Conservation (phyloP, 805 yeast species). For the Saturnispora zaruensis region DNA sequence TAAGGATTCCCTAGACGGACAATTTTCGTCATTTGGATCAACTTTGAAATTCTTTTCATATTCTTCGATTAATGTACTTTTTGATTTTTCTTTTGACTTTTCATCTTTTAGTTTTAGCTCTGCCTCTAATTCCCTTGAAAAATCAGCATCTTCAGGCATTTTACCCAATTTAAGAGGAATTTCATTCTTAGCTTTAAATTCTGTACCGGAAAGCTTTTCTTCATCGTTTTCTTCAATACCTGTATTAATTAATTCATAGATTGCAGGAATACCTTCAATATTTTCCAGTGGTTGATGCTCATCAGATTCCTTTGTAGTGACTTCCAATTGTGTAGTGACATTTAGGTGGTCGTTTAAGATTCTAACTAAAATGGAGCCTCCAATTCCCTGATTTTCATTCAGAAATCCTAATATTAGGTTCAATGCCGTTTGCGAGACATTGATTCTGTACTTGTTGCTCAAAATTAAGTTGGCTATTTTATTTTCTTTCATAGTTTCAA, state of each 20-base stretch:
- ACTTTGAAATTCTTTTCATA: slow-evolving; percentile 50
- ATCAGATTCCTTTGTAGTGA: slow-evolving; percentile 38
- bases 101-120: slow-evolving; percentile 77
- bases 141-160: slow-evolving; percentile 80
- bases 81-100: slow-evolving; percentile 22
- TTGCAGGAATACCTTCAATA: slow-evolving; percentile 42
- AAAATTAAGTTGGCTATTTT: slow-evolving; percentile 70
- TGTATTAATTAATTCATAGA: slow-evolving; percentile 29
- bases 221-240: slow-evolving; percentile 17
- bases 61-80: slow-evolving; percentile 50
- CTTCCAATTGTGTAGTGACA: slow-evolving; percentile 35
- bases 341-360: slow-evolving; percentile 77
- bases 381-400: slow-evolving; percentile 86
- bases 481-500: slow-evolving; percentile 77
- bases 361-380: slow-evolving; percentile 82
- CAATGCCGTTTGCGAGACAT: slow-evolving; percentile 74
- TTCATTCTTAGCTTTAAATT: slow-evolving; percentile 36
- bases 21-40: slow-evolving; percentile 45
- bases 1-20: slow-evolving; percentile 65
- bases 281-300: slow-evolving; percentile 33
- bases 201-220: slow-evolving; percentile 30
- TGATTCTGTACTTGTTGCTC: slow-evolving; percentile 61
- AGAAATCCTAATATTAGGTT: slow-evolving; percentile 77
- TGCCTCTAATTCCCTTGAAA: slow-evolving; percentile 72
- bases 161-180: slow-evolving; percentile 75